phyloP scores from a whole-genome alignment of 2,329 filamentous ascomycete species.

The Trichoderma sp. region DNA sequence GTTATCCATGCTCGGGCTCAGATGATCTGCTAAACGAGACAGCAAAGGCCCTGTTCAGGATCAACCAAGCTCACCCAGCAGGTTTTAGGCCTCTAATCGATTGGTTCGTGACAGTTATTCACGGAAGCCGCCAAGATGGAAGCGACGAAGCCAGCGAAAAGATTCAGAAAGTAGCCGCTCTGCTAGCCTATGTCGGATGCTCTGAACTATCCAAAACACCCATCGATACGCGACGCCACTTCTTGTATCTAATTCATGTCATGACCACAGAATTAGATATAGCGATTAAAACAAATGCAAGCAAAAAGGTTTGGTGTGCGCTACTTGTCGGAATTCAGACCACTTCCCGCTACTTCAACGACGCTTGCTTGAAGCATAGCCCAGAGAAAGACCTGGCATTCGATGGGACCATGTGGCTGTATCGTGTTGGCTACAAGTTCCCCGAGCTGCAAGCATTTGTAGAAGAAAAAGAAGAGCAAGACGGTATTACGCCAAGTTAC shows the following conservation, averaged over 20 bases:
- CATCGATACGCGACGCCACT: conserved; percentile 44
- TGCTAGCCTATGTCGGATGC: conserved; percentile 55
- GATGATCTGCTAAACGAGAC: conserved; percentile 49
- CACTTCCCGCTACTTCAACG: conserved; percentile 44
- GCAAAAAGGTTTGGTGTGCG: conserved; percentile 44
- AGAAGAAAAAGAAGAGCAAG: conserved; percentile 20
- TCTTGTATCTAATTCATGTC: conserved; percentile 45
- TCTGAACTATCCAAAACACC: conserved; percentile 43
- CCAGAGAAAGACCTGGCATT: conserved; percentile 32
- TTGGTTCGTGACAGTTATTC: conserved; percentile 37
- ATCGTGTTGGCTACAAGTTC: conserved; percentile 37
- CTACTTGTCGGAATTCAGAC: conserved; percentile 46
- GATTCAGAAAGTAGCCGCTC: conserved; percentile 46
- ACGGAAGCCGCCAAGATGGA: conserved; percentile 33
- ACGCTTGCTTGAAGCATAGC: conserved; percentile 44
- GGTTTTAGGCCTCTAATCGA: conserved; percentile 44
- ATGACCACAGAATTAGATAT: conserved; percentile 44
- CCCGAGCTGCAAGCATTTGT: conserved; percentile 36
- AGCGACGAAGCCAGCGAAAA: conserved; percentile 34
- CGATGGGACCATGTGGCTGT: conserved; percentile 35
- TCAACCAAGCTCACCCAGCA: conserved; percentile 42
- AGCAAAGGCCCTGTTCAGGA: conserved; percentile 47
- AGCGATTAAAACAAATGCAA: conserved; percentile 41
- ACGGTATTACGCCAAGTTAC: conserved; percentile 3
- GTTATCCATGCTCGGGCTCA: conserved; percentile 33